Conservation (phyloP, 176 grass and related monocot genomes). For the Triticum urartu region DNA sequence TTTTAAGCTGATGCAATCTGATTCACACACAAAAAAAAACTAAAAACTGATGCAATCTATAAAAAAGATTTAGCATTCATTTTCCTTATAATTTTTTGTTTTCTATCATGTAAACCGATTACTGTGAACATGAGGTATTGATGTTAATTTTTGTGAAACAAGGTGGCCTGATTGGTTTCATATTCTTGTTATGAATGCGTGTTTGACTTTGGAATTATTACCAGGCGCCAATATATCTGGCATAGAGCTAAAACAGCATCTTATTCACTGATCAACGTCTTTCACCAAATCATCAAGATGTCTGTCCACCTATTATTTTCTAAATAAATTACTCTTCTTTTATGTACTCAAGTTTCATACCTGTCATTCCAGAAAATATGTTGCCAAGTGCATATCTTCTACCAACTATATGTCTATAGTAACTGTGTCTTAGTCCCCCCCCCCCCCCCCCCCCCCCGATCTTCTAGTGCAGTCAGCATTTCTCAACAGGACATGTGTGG, state of each 20-base stretch:
- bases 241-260: background rate
- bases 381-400: background rate
- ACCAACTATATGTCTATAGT: background rate
- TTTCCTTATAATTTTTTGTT: background rate
- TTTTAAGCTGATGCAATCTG: background rate
- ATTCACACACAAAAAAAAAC: background rate
- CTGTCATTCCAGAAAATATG: background rate
- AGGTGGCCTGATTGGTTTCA: background rate
- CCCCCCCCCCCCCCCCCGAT: background rate
- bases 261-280: background rate
- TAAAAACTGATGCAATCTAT: too few relatives aligned
- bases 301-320: background rate
- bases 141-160: background rate
- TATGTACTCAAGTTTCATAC: background rate
- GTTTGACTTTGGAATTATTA: background rate
- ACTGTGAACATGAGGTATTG: background rate
- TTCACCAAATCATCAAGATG: constrained; percentile 4
- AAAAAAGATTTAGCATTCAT: too few relatives aligned
- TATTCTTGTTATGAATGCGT: background rate
- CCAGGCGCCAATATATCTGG: background rate
- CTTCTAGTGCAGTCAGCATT: background rate
- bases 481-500: background rate
- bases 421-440: background rate
- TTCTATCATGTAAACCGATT: background rate
- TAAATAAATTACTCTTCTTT: background rate